Conservation (phyloP, 345 rosid genomes). For the Limnanthes douglasii region DNA sequence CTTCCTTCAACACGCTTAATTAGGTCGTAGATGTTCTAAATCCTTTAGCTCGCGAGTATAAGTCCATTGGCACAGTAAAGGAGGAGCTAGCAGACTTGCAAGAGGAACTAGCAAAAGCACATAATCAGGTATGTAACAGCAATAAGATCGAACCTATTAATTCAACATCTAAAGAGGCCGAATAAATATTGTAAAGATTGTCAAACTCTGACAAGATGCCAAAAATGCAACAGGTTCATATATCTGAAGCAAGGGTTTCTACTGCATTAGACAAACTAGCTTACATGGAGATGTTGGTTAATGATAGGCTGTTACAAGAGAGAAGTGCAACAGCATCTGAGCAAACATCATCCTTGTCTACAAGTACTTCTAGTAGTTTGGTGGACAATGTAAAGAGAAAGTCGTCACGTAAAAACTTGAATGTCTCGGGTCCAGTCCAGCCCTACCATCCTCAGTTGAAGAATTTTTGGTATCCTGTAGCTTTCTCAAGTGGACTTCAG, state of each 20-base stretch:
- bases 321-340: conserved; percentile 27
- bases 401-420: conserved; percentile 44
- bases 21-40: conserved; percentile 94
- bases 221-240: conserved; percentile 56
- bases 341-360: conserved; percentile 29
- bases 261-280: conserved; percentile 91
- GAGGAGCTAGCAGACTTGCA: conserved; percentile 89
- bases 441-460: conserved; percentile 55
- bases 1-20: too few species aligned
- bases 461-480: conserved; percentile 94
- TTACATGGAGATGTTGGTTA: conserved; percentile 82
- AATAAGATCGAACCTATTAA: too few species aligned
- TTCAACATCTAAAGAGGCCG: too few species aligned
- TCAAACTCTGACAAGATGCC: conserved; percentile 3
- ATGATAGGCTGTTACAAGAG: conserved; percentile 59
- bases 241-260: conserved; percentile 91
- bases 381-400: conserved; percentile 24
- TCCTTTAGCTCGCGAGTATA: conserved; percentile 95
- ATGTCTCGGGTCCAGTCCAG: conserved; percentile 88
- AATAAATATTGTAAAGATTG: background rate
- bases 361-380: conserved; percentile 27
- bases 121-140: conserved; percentile 50
- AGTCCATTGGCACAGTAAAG: conserved; percentile 82
- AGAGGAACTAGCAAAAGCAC: conserved; percentile 72
- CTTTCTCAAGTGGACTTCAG: conserved; percentile 74